Evolutionary conservation across 352 stramenopile species (phyloP).

Genomic region (Phytophthora sp.): DNA sequence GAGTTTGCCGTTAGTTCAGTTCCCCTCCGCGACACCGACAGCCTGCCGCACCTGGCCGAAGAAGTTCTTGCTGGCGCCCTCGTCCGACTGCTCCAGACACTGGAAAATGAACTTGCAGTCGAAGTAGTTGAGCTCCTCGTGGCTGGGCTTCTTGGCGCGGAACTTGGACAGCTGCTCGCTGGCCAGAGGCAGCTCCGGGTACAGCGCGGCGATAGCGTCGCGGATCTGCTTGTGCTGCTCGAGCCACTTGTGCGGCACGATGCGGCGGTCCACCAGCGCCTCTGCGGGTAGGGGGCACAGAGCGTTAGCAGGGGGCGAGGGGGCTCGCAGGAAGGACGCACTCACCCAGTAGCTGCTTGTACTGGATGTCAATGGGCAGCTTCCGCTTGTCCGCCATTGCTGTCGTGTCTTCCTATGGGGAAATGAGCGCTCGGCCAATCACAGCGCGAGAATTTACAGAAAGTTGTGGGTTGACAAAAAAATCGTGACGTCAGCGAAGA

Average conservation of each 20-base stretch:
- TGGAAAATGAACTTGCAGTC: conserved; percentile 76
- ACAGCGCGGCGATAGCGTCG: conserved; percentile 60
- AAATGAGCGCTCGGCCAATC: conserved; percentile 2
- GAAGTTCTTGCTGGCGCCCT: conserved; percentile 72
- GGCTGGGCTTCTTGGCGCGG: conserved; percentile 45
- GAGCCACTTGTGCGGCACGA: conserved; percentile 75
- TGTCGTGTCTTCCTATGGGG: conserved; percentile 5
- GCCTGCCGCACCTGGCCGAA: conserved; percentile 65
- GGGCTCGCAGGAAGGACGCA: background rate
- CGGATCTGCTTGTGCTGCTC: conserved; percentile 71
- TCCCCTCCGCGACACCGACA: too few relatives aligned
- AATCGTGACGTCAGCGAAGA: conserved; percentile 15
- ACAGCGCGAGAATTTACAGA: background rate
- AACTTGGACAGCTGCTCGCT: conserved; percentile 58
- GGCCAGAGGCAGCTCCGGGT: conserved; percentile 49
- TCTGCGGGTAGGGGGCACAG: conserved; percentile 34
- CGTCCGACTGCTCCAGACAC: conserved; percentile 65
- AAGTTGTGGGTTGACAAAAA: too few relatives aligned
- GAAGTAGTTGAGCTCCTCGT: conserved; percentile 76
- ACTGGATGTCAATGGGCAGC: conserved; percentile 81
- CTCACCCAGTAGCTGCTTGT: conserved; percentile 80
- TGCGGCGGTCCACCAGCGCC: conserved; percentile 70
- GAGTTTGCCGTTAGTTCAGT: background rate
- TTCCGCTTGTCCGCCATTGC: conserved; percentile 68
- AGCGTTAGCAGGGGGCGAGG: background rate